Conservation (phyloP, 2,329 filamentous ascomycete species). For the Botrytis fabae region DNA sequence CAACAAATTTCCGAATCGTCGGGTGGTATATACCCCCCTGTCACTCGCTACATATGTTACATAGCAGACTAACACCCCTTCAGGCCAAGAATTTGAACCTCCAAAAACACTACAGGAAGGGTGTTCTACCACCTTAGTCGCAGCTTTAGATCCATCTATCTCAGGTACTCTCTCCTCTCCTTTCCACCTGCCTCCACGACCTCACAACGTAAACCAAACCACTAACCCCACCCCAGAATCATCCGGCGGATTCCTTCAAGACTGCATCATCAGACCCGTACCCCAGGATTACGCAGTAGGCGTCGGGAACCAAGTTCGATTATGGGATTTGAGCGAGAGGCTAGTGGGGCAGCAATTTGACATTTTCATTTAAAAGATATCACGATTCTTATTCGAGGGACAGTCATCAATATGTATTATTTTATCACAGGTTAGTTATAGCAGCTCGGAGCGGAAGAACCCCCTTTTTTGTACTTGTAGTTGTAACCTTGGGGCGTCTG, state of each 20-base stretch:
- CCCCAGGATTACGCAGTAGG: slow-evolving; percentile 3
- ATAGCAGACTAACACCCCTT: not conserved
- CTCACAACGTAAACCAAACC: not conserved
- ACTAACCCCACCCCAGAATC: not conserved
- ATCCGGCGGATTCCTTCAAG: slow-evolving; percentile 23
- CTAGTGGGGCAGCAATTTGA: slow-evolving; percentile 26
- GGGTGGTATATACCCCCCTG: not conserved
- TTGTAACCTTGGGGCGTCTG: not conserved
- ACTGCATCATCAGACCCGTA: slow-evolving; percentile 19
- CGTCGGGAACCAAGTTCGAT: slow-evolving; percentile 23
- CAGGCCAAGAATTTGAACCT: slow-evolving; percentile 5
- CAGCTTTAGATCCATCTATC: slow-evolving; percentile 42
- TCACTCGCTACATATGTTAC: not conserved
- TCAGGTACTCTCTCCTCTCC: not conserved
- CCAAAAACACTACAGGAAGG: slow-evolving; percentile 24
- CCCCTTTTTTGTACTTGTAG: not conserved
- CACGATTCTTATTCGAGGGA: not conserved
- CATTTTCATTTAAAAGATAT: not conserved
- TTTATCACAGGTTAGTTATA: not conserved
- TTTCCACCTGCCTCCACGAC: not conserved
- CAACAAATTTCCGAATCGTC: not conserved
- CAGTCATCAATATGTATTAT: not conserved
- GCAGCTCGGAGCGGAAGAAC: too few relatives aligned
- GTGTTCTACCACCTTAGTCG: slow-evolving; percentile 41
- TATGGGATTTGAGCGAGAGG: slow-evolving; percentile 27